phyloP scores from a whole-genome alignment of 108 stramenopile species.

The Pseudonitzschia pungens region DNA sequence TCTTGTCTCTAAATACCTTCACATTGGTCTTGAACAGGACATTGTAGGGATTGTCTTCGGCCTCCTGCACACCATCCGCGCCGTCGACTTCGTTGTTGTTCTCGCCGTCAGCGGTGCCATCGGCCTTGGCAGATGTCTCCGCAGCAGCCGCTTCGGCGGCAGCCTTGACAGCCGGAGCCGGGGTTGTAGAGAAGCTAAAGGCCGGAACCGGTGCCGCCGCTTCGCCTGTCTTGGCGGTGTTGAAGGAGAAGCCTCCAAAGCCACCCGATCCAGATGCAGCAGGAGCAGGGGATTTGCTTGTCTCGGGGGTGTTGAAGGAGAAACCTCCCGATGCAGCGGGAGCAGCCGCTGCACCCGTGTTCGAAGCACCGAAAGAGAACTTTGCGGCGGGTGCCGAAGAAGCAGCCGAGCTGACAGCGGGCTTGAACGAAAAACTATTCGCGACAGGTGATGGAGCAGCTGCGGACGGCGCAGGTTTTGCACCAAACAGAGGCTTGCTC shows the following conservation, averaged over 20 bases:
- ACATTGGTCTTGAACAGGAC: neutral
- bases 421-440: neutral
- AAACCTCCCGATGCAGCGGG: neutral
- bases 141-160: conserved; percentile 2
- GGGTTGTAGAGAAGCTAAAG: conserved; percentile 9
- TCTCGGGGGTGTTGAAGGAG: neutral
- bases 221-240: neutral
- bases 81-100: neutral
- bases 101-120: neutral
- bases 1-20: neutral
- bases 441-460: neutral
- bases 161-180: neutral
- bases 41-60: neutral
- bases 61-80: neutral
- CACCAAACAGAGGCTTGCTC: neutral
- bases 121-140: neutral
- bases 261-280: neutral
- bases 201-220: conserved; percentile 9
- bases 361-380: neutral
- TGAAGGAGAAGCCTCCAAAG: neutral
- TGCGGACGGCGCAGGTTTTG: neutral
- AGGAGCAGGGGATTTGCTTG: neutral
- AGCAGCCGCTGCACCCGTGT: neutral
- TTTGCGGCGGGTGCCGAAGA: neutral
- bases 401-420: neutral